Evolutionary conservation across 495 filamentous ascomycete species (phyloP).

Genomic region (Trichoderma asperelloides): DNA sequence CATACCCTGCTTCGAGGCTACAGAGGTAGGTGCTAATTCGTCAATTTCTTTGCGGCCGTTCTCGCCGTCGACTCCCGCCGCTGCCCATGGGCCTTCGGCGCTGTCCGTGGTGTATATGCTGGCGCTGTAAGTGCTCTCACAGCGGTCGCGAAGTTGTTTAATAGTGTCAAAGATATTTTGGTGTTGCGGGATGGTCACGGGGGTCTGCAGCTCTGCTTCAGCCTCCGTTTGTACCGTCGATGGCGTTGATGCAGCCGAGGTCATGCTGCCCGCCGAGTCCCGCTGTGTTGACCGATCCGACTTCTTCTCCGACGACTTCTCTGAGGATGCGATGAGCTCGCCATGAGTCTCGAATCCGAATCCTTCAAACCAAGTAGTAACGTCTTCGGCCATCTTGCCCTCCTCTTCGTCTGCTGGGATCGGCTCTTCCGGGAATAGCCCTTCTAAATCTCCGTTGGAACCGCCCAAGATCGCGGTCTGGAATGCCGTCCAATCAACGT

Average conservation of each 20-base stretch:
- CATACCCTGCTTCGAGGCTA: background rate
- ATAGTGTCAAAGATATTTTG: background rate
- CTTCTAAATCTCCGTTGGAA: constrained; percentile 34
- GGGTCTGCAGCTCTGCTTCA: background rate
- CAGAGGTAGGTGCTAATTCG: background rate
- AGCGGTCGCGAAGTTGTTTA: background rate
- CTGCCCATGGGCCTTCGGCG: background rate
- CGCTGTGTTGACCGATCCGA: background rate
- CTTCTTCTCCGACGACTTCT: background rate
- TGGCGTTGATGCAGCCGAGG: background rate
- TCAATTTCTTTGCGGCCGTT: background rate
- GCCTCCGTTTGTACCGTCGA: background rate
- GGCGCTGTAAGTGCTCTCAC: constrained; percentile 1
- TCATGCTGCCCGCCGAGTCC: background rate
- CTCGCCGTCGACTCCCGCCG: background rate
- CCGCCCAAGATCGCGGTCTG: constrained; percentile 47
- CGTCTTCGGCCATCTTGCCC: constrained; percentile 30
- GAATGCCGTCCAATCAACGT: constrained; percentile 48
- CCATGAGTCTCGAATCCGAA: constrained; percentile 32
- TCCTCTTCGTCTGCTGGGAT: constrained; percentile 24
- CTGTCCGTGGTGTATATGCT: background rate
- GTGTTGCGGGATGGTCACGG: background rate
- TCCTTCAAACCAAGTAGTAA: constrained; percentile 34
- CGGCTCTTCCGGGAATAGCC: background rate
- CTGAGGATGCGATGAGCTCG: constrained; percentile 17